Conservation (phyloP, 1,284 basidiomycete species). For the Austropuccinia psidii region DNA sequence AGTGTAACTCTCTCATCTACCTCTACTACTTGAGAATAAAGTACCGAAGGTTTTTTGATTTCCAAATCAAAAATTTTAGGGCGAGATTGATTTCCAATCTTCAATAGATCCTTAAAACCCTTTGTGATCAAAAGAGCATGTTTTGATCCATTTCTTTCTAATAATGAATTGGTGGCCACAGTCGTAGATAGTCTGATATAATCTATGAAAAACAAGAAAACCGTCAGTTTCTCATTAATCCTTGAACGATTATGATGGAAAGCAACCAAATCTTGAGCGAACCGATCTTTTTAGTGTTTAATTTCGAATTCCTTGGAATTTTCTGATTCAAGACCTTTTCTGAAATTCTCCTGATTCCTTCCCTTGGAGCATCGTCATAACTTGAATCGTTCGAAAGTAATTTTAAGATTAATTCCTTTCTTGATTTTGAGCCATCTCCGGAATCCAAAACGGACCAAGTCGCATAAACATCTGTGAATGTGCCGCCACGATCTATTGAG, state of each 20-base stretch:
- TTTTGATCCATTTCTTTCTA: slow-evolving; percentile 85
- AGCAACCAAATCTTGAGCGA: slow-evolving; percentile 16
- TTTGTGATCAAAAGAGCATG: slow-evolving; percentile 86
- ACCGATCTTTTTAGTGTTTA: slow-evolving; percentile 78
- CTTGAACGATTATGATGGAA: not conserved
- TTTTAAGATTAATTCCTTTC: slow-evolving; percentile 48
- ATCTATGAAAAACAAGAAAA: slow-evolving; percentile 54
- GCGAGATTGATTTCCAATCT: slow-evolving; percentile 86
- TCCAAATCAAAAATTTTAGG: slow-evolving; percentile 55
- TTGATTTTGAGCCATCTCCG: not conserved
- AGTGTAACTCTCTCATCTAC: slow-evolving; percentile 91
- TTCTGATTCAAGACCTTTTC: slow-evolving; percentile 64
- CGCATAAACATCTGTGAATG: slow-evolving; percentile 47
- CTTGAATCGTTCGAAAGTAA: slow-evolving; percentile 48
- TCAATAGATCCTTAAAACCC: slow-evolving; percentile 76
- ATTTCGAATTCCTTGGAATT: slow-evolving; percentile 60
- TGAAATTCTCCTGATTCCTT: slow-evolving; percentile 83
- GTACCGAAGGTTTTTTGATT: slow-evolving; percentile 59
- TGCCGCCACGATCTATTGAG: slow-evolving; percentile 44
- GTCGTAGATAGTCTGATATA: slow-evolving; percentile 90
- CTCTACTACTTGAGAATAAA: slow-evolving; percentile 75
- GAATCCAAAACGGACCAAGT: slow-evolving; percentile 39
- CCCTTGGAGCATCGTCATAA: slow-evolving; percentile 90
- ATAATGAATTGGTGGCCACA: slow-evolving; percentile 88
- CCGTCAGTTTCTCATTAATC: slow-evolving; percentile 45